These are phyloP conservation scores for Podosphaera leucotricha DNA, from an alignment of 2,329 filamentous ascomycete species.

Conservation along the genomic window DNA sequence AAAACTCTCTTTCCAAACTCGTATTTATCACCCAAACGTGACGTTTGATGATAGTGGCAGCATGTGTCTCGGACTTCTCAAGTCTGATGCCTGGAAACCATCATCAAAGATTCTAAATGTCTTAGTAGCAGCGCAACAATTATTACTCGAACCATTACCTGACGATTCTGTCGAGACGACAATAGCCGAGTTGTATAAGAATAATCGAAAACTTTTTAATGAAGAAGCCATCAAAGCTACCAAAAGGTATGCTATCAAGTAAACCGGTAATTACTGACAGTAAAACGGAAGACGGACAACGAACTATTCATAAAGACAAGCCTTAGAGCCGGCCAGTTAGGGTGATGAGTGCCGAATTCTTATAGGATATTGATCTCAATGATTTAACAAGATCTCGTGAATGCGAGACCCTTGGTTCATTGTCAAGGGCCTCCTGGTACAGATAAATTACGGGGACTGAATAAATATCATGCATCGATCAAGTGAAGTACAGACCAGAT, in stretches of 20 bases:
- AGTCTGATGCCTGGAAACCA: constrained; percentile 50
- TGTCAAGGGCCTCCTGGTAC: too few relatives aligned
- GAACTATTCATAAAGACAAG: too few relatives aligned
- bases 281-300: too few relatives aligned
- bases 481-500: too few relatives aligned
- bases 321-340: too few relatives aligned
- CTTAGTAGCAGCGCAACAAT: constrained; percentile 36
- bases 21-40: constrained; percentile 57
- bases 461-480: too few relatives aligned
- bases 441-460: too few relatives aligned
- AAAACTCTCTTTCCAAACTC: constrained; percentile 43
- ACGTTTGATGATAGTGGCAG: constrained; percentile 38
- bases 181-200: constrained; percentile 47
- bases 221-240: constrained; percentile 45
- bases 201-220: constrained; percentile 35
- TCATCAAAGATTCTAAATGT: constrained; percentile 42
- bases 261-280: too few relatives aligned
- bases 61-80: constrained; percentile 52
- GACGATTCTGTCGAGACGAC: constrained; percentile 48
- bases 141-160: constrained; percentile 42
- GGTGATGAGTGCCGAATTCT: too few relatives aligned
- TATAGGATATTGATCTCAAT: too few relatives aligned
- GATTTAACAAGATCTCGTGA: too few relatives aligned
- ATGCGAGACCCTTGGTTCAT: too few relatives aligned
- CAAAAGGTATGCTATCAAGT: constrained; percentile 32